phyloP scores from a whole-genome alignment of 345 rosid species.

The Murraya koenigii region DNA sequence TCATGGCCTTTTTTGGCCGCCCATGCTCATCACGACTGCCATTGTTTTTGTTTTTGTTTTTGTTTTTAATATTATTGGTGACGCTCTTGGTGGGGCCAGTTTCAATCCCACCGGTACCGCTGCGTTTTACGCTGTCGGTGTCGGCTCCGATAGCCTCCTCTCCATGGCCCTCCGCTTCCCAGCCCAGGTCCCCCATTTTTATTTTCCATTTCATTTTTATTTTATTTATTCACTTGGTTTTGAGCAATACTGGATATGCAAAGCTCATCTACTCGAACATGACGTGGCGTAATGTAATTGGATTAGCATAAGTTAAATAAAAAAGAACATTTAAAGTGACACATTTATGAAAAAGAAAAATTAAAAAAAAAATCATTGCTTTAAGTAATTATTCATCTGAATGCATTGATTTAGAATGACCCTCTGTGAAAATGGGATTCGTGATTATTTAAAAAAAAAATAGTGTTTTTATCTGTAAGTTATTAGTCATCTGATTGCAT shows the following conservation, averaged over 20 bases:
- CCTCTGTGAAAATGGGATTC: too few relatives aligned
- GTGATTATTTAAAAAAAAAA: too few relatives aligned
- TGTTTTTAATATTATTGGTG: constrained; percentile 53
- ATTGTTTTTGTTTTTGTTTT: constrained; percentile 65
- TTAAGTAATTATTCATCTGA: not conserved
- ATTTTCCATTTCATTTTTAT: too few relatives aligned
- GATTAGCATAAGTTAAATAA: too few relatives aligned
- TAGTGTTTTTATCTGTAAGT: too few relatives aligned
- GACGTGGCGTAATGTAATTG: too few relatives aligned
- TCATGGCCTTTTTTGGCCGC: constrained; percentile 44
- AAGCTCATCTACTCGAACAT: too few relatives aligned
- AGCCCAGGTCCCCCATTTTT: constrained; percentile 57
- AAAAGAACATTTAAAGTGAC: not conserved
- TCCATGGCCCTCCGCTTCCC: constrained; percentile 88
- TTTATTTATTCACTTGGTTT: not conserved
- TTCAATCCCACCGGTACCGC: constrained; percentile 88
- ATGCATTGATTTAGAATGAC: not conserved
- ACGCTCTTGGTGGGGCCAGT: constrained; percentile 80
- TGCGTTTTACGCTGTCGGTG: constrained; percentile 78
- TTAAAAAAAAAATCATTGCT: too few relatives aligned
- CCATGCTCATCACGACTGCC: constrained; percentile 46
- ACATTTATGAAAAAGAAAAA: not conserved
- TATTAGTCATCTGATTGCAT: not conserved
- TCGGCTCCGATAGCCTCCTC: constrained; percentile 69
- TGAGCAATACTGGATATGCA: not conserved